These are phyloP conservation scores for Populus hybrid DNA, from an alignment of 441 rosid genomes.

Conservation along the genomic window DNA sequence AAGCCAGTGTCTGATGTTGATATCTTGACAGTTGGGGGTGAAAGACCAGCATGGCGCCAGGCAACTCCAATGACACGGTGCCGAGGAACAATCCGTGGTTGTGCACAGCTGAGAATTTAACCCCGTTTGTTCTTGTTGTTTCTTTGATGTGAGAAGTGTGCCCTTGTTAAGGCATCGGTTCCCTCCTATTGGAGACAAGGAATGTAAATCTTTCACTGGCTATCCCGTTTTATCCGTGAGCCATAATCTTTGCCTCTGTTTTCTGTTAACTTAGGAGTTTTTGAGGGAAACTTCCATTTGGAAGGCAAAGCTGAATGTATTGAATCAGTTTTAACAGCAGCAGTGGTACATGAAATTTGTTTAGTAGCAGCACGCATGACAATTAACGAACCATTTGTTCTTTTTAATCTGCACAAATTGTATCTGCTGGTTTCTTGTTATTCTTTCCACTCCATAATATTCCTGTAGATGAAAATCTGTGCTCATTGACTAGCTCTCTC, in stretches of 20 bases:
- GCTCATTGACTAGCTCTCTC: background rate
- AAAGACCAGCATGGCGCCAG: slow-evolving; percentile 73
- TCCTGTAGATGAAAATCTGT: background rate
- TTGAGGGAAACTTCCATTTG: background rate
- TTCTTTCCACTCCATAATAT: background rate
- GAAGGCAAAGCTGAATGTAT: background rate
- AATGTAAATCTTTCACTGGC: slow-evolving; percentile 1
- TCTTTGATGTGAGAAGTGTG: slow-evolving; percentile 26
- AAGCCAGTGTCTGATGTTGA: slow-evolving; percentile 73
- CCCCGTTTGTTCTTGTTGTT: slow-evolving; percentile 1
- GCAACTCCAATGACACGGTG: slow-evolving; percentile 72
- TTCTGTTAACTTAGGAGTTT: slow-evolving; percentile 2
- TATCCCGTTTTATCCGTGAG: slow-evolving; percentile 23
- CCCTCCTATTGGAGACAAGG: background rate
- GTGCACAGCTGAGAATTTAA: slow-evolving; percentile 71
- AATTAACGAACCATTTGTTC: background rate
- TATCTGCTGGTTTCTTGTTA: background rate
- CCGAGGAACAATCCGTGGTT: slow-evolving; percentile 77
- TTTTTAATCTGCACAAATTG: background rate
- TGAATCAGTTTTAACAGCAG: slow-evolving; percentile 2
- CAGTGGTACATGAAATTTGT: slow-evolving; percentile 13
- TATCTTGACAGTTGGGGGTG: slow-evolving; percentile 48
- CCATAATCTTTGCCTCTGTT: slow-evolving; percentile 17
- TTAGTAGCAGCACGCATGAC: slow-evolving; percentile 4
- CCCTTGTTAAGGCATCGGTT: slow-evolving; percentile 21